Evolutionary conservation across 257 asterid species (phyloP), one percentile per base, ranked within the genome.

Genomic region (Galeopsis tetrahit): DNA sequence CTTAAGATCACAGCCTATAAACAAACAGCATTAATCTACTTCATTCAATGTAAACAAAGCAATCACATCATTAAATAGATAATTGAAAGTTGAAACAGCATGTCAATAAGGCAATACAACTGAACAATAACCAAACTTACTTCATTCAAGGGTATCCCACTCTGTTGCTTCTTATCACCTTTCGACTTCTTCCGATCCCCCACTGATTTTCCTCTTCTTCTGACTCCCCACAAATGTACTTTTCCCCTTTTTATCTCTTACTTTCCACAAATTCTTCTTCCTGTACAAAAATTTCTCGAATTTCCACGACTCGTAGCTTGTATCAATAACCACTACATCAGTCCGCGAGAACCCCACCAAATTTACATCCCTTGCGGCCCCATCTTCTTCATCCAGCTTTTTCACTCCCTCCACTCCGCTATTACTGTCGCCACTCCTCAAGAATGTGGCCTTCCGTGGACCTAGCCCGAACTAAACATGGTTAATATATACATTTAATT

Each of bases 191-290:
- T 88, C 79, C 10, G 6, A 14, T 7, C 28, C 59, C 6, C 35
- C 67, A 66, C 63, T 59, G 57, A 49, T 10, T 74, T 84, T 87
- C 79, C 92, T 83, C 83, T 80, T 88, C 82, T 82, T 89, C 68
- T 79, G 85, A 61, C 73, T 81, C 51, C 83, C 80, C 66, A 70
- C 39, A 64, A 57, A 63, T 60, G 65, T 70, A 44, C 69, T 59
- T 71, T 79, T 83, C 17, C 83, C 83, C 77, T 82, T 86, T 82
- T 75, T 91, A 66, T 91, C 96, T 39, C 91, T 81, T 78, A 85
- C 96, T 78, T 84, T 89, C 97, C 98, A 94, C 56, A 87, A 86
- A 78, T 84, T 89, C 78, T 85, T 88, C 85, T 85, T 91, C 89
- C 97, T 83, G 73, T 72, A 86, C 82, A 94, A 70, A 77, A 94